These are phyloP conservation scores for Exophiala lecanii-corni DNA, from an alignment of 2,329 filamentous ascomycete species.

Conservation along the genomic window DNA sequence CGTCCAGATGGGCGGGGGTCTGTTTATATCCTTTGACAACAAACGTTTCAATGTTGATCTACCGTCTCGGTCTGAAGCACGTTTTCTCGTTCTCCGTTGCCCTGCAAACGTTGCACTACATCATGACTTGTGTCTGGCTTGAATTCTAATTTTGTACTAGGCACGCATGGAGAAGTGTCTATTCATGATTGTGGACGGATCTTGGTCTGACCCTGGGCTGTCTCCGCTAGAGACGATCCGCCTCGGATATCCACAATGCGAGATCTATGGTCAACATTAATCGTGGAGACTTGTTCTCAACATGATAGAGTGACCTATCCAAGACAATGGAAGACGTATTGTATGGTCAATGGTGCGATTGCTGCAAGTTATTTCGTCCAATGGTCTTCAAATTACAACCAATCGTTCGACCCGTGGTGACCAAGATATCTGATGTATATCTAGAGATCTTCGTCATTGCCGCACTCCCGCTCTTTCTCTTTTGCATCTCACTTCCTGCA, in stretches of 20 bases:
- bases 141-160: constrained; percentile 16
- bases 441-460: too few relatives aligned
- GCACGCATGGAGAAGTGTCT: background rate
- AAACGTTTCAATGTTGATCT: too few relatives aligned
- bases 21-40: too few relatives aligned
- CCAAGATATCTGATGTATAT: too few relatives aligned
- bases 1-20: too few relatives aligned
- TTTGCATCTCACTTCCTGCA: too few relatives aligned
- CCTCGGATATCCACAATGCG: constrained; percentile 2
- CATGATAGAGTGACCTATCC: background rate
- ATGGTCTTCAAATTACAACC: too few relatives aligned
- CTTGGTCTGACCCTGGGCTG: background rate
- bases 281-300: too few relatives aligned
- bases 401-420: too few relatives aligned
- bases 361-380: too few relatives aligned
- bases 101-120: constrained; percentile 11
- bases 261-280: background rate
- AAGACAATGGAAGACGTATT: constrained; percentile 6
- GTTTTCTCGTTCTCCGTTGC: background rate
- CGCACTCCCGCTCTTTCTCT: too few relatives aligned
- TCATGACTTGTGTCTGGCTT: constrained; percentile 22
- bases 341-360: background rate
- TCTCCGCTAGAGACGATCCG: constrained; percentile 1
- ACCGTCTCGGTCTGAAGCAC: background rate
- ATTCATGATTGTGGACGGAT: background rate